A percentile compares a stretch with the other conserved stretches of the same genome.
Conservation (phyloP, 2,329 filamentous ascomycete genomes). For the Cordyceps cateniannulata region DNA sequence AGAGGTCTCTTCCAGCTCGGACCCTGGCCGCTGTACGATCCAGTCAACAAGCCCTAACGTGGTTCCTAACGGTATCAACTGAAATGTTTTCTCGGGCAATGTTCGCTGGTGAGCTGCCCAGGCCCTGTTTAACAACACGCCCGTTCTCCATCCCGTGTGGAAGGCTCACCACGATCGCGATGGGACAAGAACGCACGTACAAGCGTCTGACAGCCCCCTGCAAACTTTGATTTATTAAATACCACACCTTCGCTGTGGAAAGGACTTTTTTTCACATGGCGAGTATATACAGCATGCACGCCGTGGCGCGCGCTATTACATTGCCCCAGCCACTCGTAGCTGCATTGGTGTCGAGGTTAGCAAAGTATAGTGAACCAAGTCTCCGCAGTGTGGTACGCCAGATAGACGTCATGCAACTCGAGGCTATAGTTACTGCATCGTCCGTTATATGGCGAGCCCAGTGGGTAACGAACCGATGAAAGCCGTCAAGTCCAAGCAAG, state of each 20-base stretch:
- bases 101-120: neutral
- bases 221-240: neutral
- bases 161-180: neutral
- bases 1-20: neutral
- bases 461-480: neutral
- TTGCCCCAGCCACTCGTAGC: conserved; percentile 4
- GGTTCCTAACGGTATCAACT: neutral
- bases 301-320: neutral
- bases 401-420: neutral
- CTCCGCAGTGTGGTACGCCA: neutral
- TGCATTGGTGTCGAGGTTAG: neutral
- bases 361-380: neutral
- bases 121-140: neutral
- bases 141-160: neutral
- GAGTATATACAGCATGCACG: neutral
- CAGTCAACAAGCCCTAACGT: neutral
- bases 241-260: neutral
- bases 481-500: neutral
- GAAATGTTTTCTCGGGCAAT: neutral
- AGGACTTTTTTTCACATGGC: neutral
- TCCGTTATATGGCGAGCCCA: neutral
- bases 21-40: neutral
- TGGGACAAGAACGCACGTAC: neutral
- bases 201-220: neutral
- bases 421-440: neutral